Evolutionary conservation across 2,329 filamentous ascomycete species (phyloP), one percentile per base, ranked within the genome.

Genomic region (Xylariomycetidae sp.): DNA sequence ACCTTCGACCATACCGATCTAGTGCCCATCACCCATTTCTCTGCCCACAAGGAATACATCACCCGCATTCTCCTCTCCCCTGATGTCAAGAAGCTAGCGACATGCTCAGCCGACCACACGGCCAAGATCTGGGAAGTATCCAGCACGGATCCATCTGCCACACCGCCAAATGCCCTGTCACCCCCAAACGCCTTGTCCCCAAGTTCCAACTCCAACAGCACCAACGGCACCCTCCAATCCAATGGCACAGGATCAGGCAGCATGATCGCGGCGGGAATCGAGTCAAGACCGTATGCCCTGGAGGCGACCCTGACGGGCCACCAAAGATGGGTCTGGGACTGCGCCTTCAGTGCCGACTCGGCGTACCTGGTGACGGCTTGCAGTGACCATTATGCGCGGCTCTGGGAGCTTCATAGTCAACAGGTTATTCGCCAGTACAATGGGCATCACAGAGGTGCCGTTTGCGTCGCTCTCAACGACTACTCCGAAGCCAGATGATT

Each of bases 291-390:
- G 26, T 92, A 86, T 48, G 84, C 82, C 8, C 75, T 94, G 14
- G 86, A 95, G 61, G 88, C 88, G 3, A 94, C 88, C 2, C 75
- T 96, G 2, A 85, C 85, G 15, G 87, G 85, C 34, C 89, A 96
- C 62, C 89, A 96, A 64, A 81, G 89, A 34, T 96, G 89, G 89
- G 89, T 96, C 1, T 96, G 89, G 89, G 89, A 96, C 59, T 96
- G 89, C 53, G 89, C 89, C 1, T 96, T 96, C 63, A 90, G 85
- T 41, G 89, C 89, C 16, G 89, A 96, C 58, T 89, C 83, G 20
- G 89, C 89, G 1, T 96, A 96, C 54, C 70, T 96, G 6, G 89
- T 96, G 10, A 96, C 89, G 1, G 88, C 89, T 5, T 95, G 88
- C 57, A 90, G 84, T 26, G 89, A 96, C 57, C 89, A 96, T 59